A percentile compares a stretch with the other conserved stretches of the same genome.
Conservation (phyloP, 768 basidiomycete species). For the Strobilomyces dryophilus region DNA sequence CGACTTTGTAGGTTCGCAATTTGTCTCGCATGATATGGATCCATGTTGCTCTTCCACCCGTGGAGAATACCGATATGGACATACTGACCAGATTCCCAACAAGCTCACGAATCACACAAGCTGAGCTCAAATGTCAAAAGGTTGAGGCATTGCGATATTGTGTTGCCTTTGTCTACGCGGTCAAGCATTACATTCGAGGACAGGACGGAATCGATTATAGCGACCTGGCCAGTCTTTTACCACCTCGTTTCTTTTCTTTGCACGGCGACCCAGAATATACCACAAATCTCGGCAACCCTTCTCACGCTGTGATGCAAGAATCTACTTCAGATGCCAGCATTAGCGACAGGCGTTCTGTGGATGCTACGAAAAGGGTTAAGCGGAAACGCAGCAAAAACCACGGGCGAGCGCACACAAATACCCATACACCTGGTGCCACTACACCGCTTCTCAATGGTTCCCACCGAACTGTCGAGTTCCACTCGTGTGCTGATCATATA, state of each 20-base stretch:
- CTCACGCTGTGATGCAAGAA: slow-evolving; percentile 42
- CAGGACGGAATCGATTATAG: slow-evolving; percentile 71
- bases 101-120: slow-evolving; percentile 39
- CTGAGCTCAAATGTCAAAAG: slow-evolving; percentile 62
- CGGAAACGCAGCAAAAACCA: slow-evolving; percentile 68
- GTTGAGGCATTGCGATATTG: slow-evolving; percentile 64
- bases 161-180: slow-evolving; percentile 67
- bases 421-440: slow-evolving; percentile 30
- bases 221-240: slow-evolving; percentile 67
- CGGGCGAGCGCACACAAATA: slow-evolving; percentile 13
- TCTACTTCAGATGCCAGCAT: slow-evolving; percentile 28
- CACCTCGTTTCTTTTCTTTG: slow-evolving; percentile 55
- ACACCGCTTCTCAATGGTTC: slow-evolving; percentile 63
- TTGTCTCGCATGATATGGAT: slow-evolving; percentile 79
- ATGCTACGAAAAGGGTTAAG: slow-evolving; percentile 66
- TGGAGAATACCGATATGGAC: slow-evolving; percentile 39
- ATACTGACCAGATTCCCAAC: slow-evolving; percentile 53
- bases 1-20: slow-evolving; percentile 52
- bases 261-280: slow-evolving; percentile 42
- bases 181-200: slow-evolving; percentile 78
- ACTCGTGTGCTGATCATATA: slow-evolving; percentile 50
- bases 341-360: slow-evolving; percentile 23
- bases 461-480: slow-evolving; percentile 57
- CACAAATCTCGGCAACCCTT: slow-evolving; percentile 29
- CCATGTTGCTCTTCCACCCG: slow-evolving; percentile 62